phyloP scores from a whole-genome alignment of 345 rosid genomes.

The Camelina sativa region DNA sequence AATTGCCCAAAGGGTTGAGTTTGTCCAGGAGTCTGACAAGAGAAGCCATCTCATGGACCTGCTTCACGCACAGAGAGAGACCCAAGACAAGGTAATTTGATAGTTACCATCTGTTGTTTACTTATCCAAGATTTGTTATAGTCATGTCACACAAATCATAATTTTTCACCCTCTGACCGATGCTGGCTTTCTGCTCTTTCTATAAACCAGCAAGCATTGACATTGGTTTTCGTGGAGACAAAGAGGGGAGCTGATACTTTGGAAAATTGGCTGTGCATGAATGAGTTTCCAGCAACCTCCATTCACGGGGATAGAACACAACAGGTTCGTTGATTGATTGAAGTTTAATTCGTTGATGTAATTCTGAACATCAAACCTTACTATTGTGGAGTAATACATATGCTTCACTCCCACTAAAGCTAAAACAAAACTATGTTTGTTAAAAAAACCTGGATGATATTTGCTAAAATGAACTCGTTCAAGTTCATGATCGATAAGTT shows the following conservation, averaged over 20 bases:
- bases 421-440: background rate
- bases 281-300: constrained; percentile 92
- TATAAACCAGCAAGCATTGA: constrained; percentile 79
- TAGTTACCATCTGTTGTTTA: constrained; percentile 17
- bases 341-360: constrained; percentile 16
- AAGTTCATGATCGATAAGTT: constrained; percentile 19
- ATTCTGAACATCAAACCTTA: constrained; percentile 21
- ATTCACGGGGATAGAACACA: constrained; percentile 98
- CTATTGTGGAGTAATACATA: background rate
- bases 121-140: constrained; percentile 8
- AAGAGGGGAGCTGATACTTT: constrained; percentile 94
- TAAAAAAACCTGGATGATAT: constrained; percentile 3
- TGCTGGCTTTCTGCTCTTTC: constrained; percentile 15
- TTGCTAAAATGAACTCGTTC: constrained; percentile 20
- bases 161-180: background rate
- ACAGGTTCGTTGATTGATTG: constrained; percentile 53
- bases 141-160: background rate
- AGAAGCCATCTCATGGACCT: constrained; percentile 99
- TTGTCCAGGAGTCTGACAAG: constrained; percentile 91
- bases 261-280: constrained; percentile 86
- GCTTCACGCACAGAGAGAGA: constrained; percentile 90
- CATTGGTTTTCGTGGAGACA: constrained; percentile 98
- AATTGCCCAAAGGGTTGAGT: constrained; percentile 93
- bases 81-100: constrained; percentile 71
- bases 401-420: background rate